Base-by-base conservation (phyloP, 345 rosid species). In the Mallotus nudiflorus region DNA sequence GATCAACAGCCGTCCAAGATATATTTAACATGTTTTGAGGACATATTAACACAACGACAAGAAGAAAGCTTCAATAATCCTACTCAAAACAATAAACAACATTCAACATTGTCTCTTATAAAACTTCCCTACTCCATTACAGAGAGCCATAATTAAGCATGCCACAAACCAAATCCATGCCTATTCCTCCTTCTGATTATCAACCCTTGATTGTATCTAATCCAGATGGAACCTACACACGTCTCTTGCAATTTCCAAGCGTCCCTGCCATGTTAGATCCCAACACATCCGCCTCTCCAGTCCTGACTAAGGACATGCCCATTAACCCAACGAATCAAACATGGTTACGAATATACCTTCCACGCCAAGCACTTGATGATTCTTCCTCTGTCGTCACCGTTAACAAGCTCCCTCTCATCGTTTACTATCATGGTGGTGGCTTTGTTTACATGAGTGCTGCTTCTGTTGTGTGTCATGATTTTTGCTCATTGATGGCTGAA, bases 371-470 rank as follows among this genome's bases (percentile, higher is more conserved):
- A 16, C 68, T 49, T 9, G 28, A 48, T n/a, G n/a, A n/a, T n/a
- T n/a, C n/a, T 49, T 20, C 52, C 61, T 42, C 54, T 1, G 12
- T 39, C 25, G 14, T 11, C 8, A 0, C 15, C 8, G 2, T 16
- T 12, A n/a, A 24, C 14, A 85, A 82, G 52, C 77, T 91, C 13
- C 96, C 97, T 18, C 77, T 89, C 71, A 18, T 89, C 0, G 75
- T 89, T 27, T 85, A 79, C 65, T 85, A 67, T 80, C 93, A 88
- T 49, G 93, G 87, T 8, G 91, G 93, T 13, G 93, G 90, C 1
- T 89, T 89, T 81, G n/a, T 88, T 54, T 7, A 68, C 22, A 9
- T 64, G 54, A 81, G 81, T 66, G 80, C 85, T 1, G 84, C 80
- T 53, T 11, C 77, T 0, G 57, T 28, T 0, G 0, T 12, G 0